A percentile compares a stretch with the other conserved stretches of the same genome.
phyloP scores from a whole-genome alignment of 106 monocot species.

The Platanthera zijinensis region DNA sequence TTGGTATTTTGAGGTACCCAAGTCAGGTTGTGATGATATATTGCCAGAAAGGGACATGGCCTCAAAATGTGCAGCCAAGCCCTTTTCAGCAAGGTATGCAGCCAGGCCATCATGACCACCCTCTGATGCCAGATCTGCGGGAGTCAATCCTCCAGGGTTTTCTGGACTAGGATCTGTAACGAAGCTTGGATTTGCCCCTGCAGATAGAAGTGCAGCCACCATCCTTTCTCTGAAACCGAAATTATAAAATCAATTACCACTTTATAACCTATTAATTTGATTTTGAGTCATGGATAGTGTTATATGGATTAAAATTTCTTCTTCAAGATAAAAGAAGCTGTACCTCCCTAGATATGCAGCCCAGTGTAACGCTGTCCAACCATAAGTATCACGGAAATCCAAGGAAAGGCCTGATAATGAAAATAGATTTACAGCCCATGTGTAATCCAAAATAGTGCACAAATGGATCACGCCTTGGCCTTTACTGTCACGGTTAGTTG shows the following conservation, averaged over 20 bases:
- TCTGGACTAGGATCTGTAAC: constrained; percentile 78
- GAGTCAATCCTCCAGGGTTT: constrained; percentile 67
- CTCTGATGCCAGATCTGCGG: constrained; percentile 78
- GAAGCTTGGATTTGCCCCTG: constrained; percentile 92
- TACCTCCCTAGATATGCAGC: constrained; percentile 89
- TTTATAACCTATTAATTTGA: not conserved
- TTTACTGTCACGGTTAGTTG: constrained; percentile 43
- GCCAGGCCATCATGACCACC: constrained; percentile 77
- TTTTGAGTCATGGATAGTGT: not conserved
- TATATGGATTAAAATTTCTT: not conserved
- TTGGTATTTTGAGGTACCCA: constrained; percentile 6
- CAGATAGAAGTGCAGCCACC: constrained; percentile 82
- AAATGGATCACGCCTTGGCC: constrained; percentile 93
- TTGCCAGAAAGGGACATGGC: constrained; percentile 77
- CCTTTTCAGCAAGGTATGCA: constrained; percentile 88
- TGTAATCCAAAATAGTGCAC: constrained; percentile 71
- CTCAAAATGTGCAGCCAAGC: constrained; percentile 71
- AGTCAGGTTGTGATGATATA: constrained; percentile 5
- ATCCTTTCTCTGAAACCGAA: constrained; percentile 63
- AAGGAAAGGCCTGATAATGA: constrained; percentile 68
- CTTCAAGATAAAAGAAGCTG: not conserved
- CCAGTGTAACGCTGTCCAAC: constrained; percentile 98
- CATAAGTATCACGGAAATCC: constrained; percentile 82
- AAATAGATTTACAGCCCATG: constrained; percentile 69
- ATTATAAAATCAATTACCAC: not conserved